A percentile compares a stretch with the other conserved stretches of the same genome.
phyloP scores from a whole-genome alignment of 225 moss, liverwort and hornwort genomes.

The Polytrichum commune region DNA sequence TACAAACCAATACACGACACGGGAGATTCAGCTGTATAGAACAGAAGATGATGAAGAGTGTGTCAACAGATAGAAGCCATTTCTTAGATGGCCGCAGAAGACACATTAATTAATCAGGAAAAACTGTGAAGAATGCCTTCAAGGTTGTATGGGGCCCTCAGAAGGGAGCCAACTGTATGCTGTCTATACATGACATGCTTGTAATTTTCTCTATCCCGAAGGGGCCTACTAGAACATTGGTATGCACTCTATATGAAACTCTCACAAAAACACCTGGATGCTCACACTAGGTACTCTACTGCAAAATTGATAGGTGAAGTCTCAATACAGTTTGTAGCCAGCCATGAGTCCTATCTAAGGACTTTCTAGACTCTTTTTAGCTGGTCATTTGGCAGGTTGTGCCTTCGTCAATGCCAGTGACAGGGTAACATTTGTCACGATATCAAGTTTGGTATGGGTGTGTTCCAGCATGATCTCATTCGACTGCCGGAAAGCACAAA shows the following conservation, averaged over 20 bases:
- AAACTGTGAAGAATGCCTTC: slow-evolving; percentile 14
- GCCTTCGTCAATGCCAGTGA: not conserved
- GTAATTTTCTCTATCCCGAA: not conserved
- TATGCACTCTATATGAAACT: slow-evolving; percentile 5
- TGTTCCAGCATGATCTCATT: slow-evolving; percentile 8
- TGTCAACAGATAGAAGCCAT: no score
- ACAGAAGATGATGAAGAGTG: no score
- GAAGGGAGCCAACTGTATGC: slow-evolving; percentile 5
- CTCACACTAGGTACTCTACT: not conserved
- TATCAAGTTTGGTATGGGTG: not conserved
- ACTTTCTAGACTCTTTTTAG: not conserved
- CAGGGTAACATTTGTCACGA: not conserved
- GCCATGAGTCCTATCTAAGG: slow-evolving; percentile 5
- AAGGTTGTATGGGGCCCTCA: not conserved
- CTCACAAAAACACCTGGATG: slow-evolving; percentile 9
- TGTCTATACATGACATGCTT: slow-evolving; percentile 22
- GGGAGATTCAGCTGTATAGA: no score
- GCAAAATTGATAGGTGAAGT: not conserved
- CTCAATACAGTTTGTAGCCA: slow-evolving; percentile 23
- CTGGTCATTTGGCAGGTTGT: not conserved
- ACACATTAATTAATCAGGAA: slow-evolving; percentile 19
- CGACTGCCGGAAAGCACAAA: slow-evolving; percentile 22
- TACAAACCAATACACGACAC: no score
- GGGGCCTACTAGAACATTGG: not conserved
- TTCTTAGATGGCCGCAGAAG: no score